These are phyloP conservation scores for Blastomyces parvus DNA, from an alignment of 2,329 filamentous ascomycete genomes.

Conservation along the genomic window DNA sequence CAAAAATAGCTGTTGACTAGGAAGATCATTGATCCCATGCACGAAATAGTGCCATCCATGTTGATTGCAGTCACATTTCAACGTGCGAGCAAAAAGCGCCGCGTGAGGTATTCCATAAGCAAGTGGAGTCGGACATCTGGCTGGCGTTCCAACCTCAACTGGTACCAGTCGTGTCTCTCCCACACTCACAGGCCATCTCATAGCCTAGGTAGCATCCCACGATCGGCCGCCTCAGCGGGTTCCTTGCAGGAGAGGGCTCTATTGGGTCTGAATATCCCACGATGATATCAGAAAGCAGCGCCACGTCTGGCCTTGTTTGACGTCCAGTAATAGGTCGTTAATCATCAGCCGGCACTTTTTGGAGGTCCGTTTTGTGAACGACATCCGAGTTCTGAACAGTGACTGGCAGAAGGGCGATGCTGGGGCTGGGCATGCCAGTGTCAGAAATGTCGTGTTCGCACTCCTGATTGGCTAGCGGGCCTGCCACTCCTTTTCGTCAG, in stretches of 20 bases:
- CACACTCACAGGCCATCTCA: neutral
- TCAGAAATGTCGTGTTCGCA: conserved; percentile 1
- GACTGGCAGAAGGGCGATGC: conserved; percentile 10
- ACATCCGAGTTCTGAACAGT: conserved; percentile 7
- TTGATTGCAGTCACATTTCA: neutral
- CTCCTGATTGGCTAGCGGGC: conserved; percentile 6
- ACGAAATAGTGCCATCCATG: neutral
- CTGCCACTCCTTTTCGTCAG: neutral
- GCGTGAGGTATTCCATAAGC: neutral
- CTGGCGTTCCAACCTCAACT: neutral
- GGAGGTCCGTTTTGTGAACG: neutral
- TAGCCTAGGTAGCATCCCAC: neutral
- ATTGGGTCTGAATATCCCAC: conserved; percentile 13
- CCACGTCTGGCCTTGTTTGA: conserved; percentile 10
- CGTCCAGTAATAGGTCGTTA: neutral
- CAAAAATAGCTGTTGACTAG: neutral
- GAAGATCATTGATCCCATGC: neutral
- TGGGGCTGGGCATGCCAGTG: neutral
- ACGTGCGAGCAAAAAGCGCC: neutral
- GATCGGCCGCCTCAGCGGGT: conserved; percentile 10
- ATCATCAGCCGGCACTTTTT: conserved; percentile 10
- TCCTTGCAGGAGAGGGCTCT: conserved; percentile 13
- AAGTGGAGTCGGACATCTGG: neutral
- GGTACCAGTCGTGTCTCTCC: neutral
- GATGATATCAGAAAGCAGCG: conserved; percentile 11